Base-by-base conservation (phyloP, 352 stramenopile species). In the Pythium pectinolyticum region DNA sequence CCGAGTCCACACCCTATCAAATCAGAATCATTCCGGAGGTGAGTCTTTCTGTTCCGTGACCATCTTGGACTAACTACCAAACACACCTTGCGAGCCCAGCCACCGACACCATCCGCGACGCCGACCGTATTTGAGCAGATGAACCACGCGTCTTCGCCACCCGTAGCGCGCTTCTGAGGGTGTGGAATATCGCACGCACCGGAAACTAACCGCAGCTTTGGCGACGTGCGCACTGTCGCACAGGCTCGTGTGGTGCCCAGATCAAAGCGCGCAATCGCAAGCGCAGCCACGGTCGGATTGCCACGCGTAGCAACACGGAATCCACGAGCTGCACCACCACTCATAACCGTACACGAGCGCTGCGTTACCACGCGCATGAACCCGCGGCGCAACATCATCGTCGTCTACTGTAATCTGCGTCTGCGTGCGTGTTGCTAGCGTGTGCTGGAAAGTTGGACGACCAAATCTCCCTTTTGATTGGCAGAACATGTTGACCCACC, bases 61-160 rank as follows among this genome's bases (percentile, higher is more conserved):
- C 43, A 49, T 7, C 2, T 24, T 19, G 7, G 32, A 25, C 24
- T 22, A 48, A 25, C 27, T 10, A 5, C 22, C 10, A 9, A 6
- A 50, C 43, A 25, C 41, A 91, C 86, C 76, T 94, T 94, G 59
- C 82, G 81, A 22, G 80, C 85, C 88, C 88, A 96, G 34, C 87
- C 86, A 12, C 88, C 88, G 11, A 96, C 88, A 43, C 88, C 88
- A 63, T 96, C 88, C 22, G 87, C 86, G 17, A 96, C 87, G 63
- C 86, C 88, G 9, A 96, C 76, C 7, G 82, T 88, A 51, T 88
- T 84, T 27, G 72, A 74, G 46, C 74, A 77, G 28, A 94, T 81
- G 59, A 96, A 96, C 74, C 81, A 92, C 50, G 87, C 85, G 59
- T 96, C 88, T 49, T 96, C 88, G 25, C 88, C 88, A 35, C 84